These are phyloP conservation scores for Raddia distichophylla DNA, from an alignment of 176 grass and related monocot species.

Conservation along the genomic window DNA sequence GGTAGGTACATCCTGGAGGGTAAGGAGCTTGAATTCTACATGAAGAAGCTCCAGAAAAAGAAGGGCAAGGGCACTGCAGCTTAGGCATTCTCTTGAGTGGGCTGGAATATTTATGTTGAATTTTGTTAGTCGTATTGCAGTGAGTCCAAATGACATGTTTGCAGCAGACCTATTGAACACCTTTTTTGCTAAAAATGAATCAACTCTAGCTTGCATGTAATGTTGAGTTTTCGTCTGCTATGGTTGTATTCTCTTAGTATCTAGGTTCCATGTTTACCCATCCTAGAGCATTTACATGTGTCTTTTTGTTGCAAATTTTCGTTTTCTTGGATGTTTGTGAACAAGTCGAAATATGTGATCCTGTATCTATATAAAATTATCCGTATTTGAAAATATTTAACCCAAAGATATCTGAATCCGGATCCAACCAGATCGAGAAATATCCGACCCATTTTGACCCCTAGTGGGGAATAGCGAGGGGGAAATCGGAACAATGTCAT, in stretches of 20 bases:
- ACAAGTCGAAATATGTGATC: not conserved
- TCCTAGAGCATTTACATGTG: not conserved
- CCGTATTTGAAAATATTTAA: too few species aligned
- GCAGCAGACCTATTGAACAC: constrained; percentile 22
- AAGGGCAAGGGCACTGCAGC: constrained; percentile 79
- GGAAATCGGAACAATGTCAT: too few species aligned
- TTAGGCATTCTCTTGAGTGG: constrained; percentile 29
- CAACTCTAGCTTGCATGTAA: constrained; percentile 21
- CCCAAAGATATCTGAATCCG: too few species aligned
- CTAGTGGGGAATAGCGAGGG: too few species aligned
- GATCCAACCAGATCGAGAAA: too few species aligned
- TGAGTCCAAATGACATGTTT: constrained; percentile 28
- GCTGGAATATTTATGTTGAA: constrained; percentile 14
- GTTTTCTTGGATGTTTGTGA: not conserved
- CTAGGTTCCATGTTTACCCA: not conserved
- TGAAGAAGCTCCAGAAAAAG: constrained; percentile 91
- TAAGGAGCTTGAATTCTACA: constrained; percentile 90
- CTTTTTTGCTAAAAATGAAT: constrained; percentile 21
- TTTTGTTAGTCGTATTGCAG: constrained; percentile 31
- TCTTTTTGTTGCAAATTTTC: not conserved
- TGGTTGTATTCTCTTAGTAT: not conserved
- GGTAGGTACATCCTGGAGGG: constrained; percentile 85
- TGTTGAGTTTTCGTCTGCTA: not conserved
- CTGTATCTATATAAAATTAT: too few species aligned
- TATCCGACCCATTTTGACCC: too few species aligned